Evolutionary conservation across 371 early-diverging fungal genomes (phyloP), one percentile per base, ranked within the genome.

Genomic region (Mortierella sp.): DNA sequence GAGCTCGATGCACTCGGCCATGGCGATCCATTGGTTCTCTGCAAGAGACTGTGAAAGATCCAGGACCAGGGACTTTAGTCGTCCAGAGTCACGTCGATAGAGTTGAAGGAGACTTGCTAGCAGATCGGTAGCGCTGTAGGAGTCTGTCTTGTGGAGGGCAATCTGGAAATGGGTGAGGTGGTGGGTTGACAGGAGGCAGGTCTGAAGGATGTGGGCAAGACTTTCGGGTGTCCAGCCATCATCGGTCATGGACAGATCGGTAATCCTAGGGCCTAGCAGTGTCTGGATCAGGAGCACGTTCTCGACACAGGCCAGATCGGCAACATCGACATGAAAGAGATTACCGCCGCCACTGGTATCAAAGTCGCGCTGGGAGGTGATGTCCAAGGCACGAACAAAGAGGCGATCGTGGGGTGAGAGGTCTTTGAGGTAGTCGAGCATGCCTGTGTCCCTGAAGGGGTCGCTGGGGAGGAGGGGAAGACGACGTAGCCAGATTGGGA

Each of bases 221-320:
- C 69, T 64, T n/a, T 74, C 74, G 11, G 78, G 74, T 10, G 74
- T 34, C 82, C 82, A 81, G 26, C 82, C 82, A 34, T 63, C 71
- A 16, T 81, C 82, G 0, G 77, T 81, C 37, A 81, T 39, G 14
- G 77, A 13, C 16, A 81, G 68, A 52, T 81, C 82, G 2, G 48
- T 40, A 45, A 81, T 81, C n/a, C 77, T 68, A 8, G 67, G 37
- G 2, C 82, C 78, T 1, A 81, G 66, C 14, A 81, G 66, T 4
- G 78, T 64, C 61, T 81, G 82, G 41, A 74, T 74, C 71, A 58
- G 10, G 16, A 81, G 77, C 31, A 74, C 77, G 41, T 81, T 81
- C 34, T 52, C 53, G 29, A 74, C 65, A 64, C 82, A 77, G 16
- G 74, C 58, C 10, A 68, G 58, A 52, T 81, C 82, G 0, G 82